Base-by-base conservation (phyloP, 2,329 filamentous ascomycete species). In the Samsoniella hepiali region DNA sequence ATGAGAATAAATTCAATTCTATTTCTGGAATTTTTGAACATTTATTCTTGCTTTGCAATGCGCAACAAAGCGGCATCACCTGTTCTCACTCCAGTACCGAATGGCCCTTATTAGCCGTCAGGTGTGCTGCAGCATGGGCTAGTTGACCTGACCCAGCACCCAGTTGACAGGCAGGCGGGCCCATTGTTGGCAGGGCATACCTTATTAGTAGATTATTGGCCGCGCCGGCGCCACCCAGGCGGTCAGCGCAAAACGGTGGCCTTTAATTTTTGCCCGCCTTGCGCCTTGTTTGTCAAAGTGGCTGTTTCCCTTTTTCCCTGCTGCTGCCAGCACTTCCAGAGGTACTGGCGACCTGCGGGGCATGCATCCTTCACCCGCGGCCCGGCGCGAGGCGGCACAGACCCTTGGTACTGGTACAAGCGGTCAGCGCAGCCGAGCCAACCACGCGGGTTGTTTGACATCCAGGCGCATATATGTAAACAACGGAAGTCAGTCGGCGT, bases 361-460 rank as follows among this genome's bases (percentile, higher is more conserved):
- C 49, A 54, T 17, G 36, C 15, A 32, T 42, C 31, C 36, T 51
- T 31, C 57, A 38, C 58, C 27, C 47, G 44, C 32, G 58, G 44
- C 29, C 58, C 58, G 49, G 58, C 38, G 49, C 58, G 58, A 42
- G 58, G 38, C 58, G 49, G 58, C 58, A 61, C 38, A 54, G 58
- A 54, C 58, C 58, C 58, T 45, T 40, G 49, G 58, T 53, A 60
- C 36, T 29, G 27, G 47, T 60, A 60, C 58, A 59, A 38, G 32
- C 32, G 9, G n/a, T 17, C 32, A 13, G 38, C 38, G 56, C 56
- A 29, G 31, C 13, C 17, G 3, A 22, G n/a, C 10, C 36, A 32
- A 31, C 42, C 31, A 49, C 22, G 22, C 22, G 22, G 22, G 22
- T 22, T 22, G 22, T 22, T 22, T 22, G 22, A 22, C 1, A 22